Percentiles rank a stretch among this genome's conserved stretches.
phyloP scores from a whole-genome alignment of 75 land plant genomes.

The Pinus tabuliformis region DNA sequence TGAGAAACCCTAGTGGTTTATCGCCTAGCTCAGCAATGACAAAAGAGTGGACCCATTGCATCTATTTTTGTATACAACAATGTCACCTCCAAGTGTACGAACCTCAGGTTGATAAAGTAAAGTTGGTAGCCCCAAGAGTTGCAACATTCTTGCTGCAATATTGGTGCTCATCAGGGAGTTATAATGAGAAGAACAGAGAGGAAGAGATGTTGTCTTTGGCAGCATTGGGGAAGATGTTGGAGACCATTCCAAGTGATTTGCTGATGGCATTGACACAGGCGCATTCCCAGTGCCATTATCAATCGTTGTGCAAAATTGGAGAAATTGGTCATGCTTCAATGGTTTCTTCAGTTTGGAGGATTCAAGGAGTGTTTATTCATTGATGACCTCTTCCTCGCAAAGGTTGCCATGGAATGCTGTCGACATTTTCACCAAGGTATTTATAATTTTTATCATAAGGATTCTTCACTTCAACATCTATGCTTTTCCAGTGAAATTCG shows the following conservation, averaged over 20 bases:
- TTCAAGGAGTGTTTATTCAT: conserved; percentile 46
- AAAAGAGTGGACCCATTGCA: too few species aligned
- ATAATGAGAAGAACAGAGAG: conserved; percentile 22
- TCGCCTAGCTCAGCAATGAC: too few species aligned
- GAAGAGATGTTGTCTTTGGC: conserved; percentile 37
- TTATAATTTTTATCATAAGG: too few species aligned
- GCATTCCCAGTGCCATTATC: conserved; percentile 32
- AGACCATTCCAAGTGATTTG: conserved; percentile 36
- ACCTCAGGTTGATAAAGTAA: too few species aligned
- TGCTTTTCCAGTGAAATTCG: too few species aligned
- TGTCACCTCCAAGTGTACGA: too few species aligned
- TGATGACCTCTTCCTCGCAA: conserved; percentile 49
- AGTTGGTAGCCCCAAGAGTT: too few species aligned
- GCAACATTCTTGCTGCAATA: too few species aligned
- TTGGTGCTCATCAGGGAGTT: too few species aligned
- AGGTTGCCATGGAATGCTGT: conserved; percentile 83
- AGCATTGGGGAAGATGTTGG: conserved; percentile 28
- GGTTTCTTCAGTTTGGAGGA: conserved; percentile 43
- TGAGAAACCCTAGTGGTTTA: too few species aligned
- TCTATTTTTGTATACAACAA: too few species aligned
- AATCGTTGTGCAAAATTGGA: conserved; percentile 29
- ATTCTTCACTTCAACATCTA: too few species aligned
- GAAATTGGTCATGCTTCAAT: conserved; percentile 24
- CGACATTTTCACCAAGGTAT: conserved; percentile 92
- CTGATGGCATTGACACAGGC: conserved; percentile 33